Evolutionary conservation across 495 filamentous ascomycete genomes (phyloP).

Genomic region (Halenospora varia): DNA sequence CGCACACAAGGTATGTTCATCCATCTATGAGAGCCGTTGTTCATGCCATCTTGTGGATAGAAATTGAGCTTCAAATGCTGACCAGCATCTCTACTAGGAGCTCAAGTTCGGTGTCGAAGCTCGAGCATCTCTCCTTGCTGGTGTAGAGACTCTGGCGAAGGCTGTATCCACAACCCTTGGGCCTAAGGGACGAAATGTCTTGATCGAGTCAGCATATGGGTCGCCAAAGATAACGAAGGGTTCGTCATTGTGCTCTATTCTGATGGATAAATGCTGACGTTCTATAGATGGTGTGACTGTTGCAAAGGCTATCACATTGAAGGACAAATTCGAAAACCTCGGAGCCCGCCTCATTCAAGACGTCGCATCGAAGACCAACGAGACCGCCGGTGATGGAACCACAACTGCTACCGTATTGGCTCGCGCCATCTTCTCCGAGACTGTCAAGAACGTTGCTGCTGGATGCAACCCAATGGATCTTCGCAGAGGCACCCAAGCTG

Average conservation of each 20-base stretch:
- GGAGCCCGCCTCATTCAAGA: conserved; percentile 95
- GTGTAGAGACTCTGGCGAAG: conserved; percentile 95
- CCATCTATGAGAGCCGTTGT: background rate
- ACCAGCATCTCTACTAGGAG: conserved; percentile 53
- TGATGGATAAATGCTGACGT: conserved; percentile 21
- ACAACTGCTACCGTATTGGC: conserved; percentile 96
- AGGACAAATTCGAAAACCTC: conserved; percentile 99
- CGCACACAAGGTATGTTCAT: conserved; percentile 78
- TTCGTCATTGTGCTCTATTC: conserved; percentile 33
- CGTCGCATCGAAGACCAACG: conserved; percentile 98
- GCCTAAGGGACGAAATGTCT: conserved; percentile 95
- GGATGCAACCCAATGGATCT: conserved; percentile 99
- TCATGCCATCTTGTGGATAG: conserved; percentile 2
- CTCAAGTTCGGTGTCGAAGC: conserved; percentile 97
- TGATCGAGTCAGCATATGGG: conserved; percentile 96
- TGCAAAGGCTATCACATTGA: conserved; percentile 82
- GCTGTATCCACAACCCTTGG: conserved; percentile 95
- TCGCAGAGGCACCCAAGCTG: conserved; percentile 91
- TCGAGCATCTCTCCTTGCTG: conserved; percentile 80
- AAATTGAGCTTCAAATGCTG: background rate
- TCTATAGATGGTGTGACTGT: conserved; percentile 86
- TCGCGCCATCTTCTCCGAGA: conserved; percentile 98
- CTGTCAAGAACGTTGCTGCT: conserved; percentile 98
- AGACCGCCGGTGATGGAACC: conserved; percentile 96
- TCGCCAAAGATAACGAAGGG: conserved; percentile 99